phyloP scores from a whole-genome alignment of 768 basidiomycete genomes.

The Leccinum aurantiacum region DNA sequence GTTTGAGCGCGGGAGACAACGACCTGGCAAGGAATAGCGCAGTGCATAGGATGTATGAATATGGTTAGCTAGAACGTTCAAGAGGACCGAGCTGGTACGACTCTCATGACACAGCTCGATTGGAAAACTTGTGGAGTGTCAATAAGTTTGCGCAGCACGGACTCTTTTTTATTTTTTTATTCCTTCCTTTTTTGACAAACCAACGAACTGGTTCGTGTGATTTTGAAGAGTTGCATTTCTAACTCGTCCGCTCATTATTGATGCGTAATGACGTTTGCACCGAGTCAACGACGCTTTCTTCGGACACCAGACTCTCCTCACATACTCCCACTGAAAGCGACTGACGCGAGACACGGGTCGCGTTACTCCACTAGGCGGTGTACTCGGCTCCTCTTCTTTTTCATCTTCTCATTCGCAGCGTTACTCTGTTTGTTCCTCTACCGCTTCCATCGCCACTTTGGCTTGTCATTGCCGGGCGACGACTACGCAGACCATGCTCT shows the following conservation, averaged over 20 bases:
- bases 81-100: no score
- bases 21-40: neutral
- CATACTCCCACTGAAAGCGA: constrained; percentile 17
- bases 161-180: neutral
- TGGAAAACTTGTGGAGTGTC: no score
- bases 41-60: neutral
- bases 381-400: constrained; percentile 12
- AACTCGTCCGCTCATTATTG: neutral
- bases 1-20: neutral
- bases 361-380: constrained; percentile 8
- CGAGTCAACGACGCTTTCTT: constrained; percentile 4
- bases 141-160: neutral
- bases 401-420: constrained; percentile 12
- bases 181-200: constrained; percentile 7
- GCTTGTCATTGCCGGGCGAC: constrained; percentile 3
- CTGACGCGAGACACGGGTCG: constrained; percentile 11
- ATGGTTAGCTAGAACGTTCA: neutral
- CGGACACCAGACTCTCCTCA: constrained; percentile 5
- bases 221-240: neutral
- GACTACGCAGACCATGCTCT: constrained; percentile 12
- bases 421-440: constrained; percentile 19
- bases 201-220: neutral
- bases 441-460: neutral
- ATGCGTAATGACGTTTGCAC: constrained; percentile 7
- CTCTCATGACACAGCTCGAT: no score